Conservation (phyloP, 768 basidiomycete genomes). For the Suillus bovinus region DNA sequence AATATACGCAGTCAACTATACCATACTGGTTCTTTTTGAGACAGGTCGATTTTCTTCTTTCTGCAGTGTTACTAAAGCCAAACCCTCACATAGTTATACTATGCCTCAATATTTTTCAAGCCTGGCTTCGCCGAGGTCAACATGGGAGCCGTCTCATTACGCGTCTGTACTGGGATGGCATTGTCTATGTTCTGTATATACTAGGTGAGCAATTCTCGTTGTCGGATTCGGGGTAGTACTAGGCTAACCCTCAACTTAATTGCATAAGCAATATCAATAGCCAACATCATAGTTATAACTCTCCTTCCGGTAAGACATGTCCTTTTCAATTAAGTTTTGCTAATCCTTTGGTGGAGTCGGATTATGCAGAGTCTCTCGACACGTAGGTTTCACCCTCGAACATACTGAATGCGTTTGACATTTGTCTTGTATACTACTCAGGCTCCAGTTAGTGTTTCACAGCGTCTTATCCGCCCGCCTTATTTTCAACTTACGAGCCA, state of each 20-base stretch:
- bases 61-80: neutral
- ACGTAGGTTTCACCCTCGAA: neutral
- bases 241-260: neutral
- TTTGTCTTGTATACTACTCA: neutral
- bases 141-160: neutral
- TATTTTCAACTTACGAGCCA: constrained; percentile 2
- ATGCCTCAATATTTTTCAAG: neutral
- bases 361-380: neutral
- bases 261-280: neutral
- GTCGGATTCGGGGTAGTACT: neutral
- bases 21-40: neutral
- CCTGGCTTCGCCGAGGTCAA: neutral
- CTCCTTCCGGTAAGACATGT: neutral
- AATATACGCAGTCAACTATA: neutral
- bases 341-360: neutral
- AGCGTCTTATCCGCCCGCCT: neutral
- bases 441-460: neutral
- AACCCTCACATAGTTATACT: neutral
- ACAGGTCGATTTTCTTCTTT: neutral
- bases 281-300: neutral
- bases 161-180: constrained; percentile 2
- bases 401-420: neutral
- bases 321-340: neutral
- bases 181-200: neutral
- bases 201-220: neutral